These are phyloP conservation scores for Nemania sp. DNA, from an alignment of 2,329 filamentous ascomycete genomes.

Conservation along the genomic window DNA sequence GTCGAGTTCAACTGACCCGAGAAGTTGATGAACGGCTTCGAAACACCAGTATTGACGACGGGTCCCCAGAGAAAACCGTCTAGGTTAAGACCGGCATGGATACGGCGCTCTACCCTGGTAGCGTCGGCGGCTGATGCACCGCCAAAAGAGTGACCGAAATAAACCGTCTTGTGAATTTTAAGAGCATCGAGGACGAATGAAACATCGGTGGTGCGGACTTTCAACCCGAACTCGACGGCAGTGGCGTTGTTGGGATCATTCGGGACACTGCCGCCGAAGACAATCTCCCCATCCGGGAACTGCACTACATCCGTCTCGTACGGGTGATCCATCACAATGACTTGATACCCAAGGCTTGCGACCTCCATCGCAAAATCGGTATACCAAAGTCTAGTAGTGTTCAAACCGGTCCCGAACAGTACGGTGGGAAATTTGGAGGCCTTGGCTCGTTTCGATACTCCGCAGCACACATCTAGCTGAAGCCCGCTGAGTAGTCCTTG, in stretches of 20 bases:
- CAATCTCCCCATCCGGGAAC: constrained; percentile 25
- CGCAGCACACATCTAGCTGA: constrained; percentile 23
- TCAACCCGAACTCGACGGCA: constrained; percentile 17
- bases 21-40: constrained; percentile 22
- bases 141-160: constrained; percentile 23
- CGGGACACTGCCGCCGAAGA: constrained; percentile 17
- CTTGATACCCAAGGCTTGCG: constrained; percentile 22
- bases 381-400: constrained; percentile 23
- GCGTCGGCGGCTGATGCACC: constrained; percentile 21
- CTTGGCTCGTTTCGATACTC: constrained; percentile 8
- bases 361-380: constrained; percentile 23
- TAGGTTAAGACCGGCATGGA: constrained; percentile 19
- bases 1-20: constrained; percentile 12
- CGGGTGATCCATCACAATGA: constrained; percentile 24
- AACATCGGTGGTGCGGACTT: constrained; percentile 19
- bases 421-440: constrained; percentile 11
- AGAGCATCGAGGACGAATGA: constrained; percentile 20
- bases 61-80: constrained; percentile 22
- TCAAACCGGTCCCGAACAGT: constrained; percentile 21
- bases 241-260: constrained; percentile 18
- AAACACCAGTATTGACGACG: constrained; percentile 17
- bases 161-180: constrained; percentile 18
- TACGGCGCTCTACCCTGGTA: constrained; percentile 12
- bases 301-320: constrained; percentile 26
- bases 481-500: constrained; percentile 14